phyloP scores from a whole-genome alignment of 2,329 filamentous ascomycete species.

The Fusarium tuaranense region DNA sequence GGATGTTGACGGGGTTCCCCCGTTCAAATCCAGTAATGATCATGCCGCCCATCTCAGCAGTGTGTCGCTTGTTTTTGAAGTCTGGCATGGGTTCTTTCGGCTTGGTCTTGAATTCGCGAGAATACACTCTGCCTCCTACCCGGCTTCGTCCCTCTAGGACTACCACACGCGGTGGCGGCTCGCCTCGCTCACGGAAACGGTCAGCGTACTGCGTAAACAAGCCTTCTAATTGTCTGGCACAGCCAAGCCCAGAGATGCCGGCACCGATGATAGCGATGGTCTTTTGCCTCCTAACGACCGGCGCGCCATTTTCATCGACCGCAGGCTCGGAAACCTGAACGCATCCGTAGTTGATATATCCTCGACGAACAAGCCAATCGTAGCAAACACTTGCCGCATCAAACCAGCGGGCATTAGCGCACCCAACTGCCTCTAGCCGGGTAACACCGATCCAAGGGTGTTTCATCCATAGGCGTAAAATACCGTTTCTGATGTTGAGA shows the following conservation, averaged over 20 bases:
- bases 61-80: conserved; percentile 73
- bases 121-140: conserved; percentile 94
- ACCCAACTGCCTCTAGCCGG: conserved; percentile 88
- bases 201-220: conserved; percentile 84
- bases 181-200: conserved; percentile 71
- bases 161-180: conserved; percentile 79
- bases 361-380: conserved; percentile 89
- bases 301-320: conserved; percentile 53
- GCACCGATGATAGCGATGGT: conserved; percentile 91
- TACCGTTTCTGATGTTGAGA: conserved; percentile 94
- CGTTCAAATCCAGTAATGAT: conserved; percentile 97
- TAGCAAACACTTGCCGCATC: conserved; percentile 89
- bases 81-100: conserved; percentile 61
- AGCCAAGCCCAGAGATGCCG: conserved; percentile 92
- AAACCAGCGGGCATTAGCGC: conserved; percentile 90
- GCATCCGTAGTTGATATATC: conserved; percentile 98
- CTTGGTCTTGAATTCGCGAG: conserved; percentile 74
- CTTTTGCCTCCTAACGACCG: conserved; percentile 64
- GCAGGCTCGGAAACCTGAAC: conserved; percentile 69
- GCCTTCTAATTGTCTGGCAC: conserved; percentile 90
- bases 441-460: conserved; percentile 88
- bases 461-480: conserved; percentile 88
- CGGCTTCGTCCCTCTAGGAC: conserved; percentile 88
- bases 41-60: conserved; percentile 97
- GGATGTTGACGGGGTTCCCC: conserved; percentile 91